phyloP scores from a whole-genome alignment of 306 rosid species.

The Vachellia collinsii region DNA sequence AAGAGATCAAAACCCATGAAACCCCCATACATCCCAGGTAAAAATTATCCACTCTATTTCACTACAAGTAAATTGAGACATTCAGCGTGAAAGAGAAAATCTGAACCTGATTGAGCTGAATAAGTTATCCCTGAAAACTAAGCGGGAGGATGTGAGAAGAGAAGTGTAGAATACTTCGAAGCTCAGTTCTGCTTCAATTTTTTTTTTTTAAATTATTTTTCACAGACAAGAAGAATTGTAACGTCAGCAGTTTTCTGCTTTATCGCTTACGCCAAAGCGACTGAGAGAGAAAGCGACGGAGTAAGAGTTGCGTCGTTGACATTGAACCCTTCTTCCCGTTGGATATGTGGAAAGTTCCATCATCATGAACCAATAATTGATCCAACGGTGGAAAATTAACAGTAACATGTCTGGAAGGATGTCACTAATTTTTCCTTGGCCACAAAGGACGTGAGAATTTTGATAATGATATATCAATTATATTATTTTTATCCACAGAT shows the following conservation, averaged over 20 bases:
- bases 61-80: background rate
- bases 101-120: constrained; percentile 37
- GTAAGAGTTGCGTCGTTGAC: constrained; percentile 21
- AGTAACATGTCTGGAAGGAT: background rate
- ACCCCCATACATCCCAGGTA: constrained; percentile 18
- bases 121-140: background rate
- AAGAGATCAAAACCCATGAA: constrained; percentile 19
- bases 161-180: constrained; percentile 19
- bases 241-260: constrained; percentile 38
- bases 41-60: background rate
- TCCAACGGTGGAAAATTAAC: background rate
- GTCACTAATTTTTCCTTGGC: background rate
- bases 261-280: constrained; percentile 38
- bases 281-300: constrained; percentile 3
- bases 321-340: background rate
- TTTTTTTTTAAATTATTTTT: constrained; percentile 23
- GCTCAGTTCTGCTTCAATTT: constrained; percentile 30
- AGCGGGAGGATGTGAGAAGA: constrained; percentile 3
- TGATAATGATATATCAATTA: too few relatives aligned
- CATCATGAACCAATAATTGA: background rate
- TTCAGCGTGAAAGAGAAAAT: background rate
- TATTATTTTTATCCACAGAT: too few relatives aligned
- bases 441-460: background rate
- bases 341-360: background rate
- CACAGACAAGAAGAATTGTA: constrained; percentile 20